Evolutionary conservation across 2,329 filamentous ascomycete species (phyloP).

Genomic region (Dothistroma pini): DNA sequence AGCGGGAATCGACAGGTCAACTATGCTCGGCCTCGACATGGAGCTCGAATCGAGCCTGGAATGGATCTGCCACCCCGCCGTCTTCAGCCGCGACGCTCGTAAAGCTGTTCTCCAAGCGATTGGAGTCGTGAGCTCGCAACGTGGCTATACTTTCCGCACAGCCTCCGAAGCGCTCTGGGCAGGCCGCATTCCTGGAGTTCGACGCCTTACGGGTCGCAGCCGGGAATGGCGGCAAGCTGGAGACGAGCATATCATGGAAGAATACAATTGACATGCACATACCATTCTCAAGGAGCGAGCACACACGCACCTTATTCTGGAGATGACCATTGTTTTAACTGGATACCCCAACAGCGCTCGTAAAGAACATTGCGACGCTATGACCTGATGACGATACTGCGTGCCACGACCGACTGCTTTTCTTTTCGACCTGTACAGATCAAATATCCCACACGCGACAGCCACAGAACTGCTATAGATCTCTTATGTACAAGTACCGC

Average conservation of each 20-base stretch:
- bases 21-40: constrained; percentile 81
- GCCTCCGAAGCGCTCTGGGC: constrained; percentile 89
- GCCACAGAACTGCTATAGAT: background rate
- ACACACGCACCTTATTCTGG: background rate
- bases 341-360: constrained; percentile 4
- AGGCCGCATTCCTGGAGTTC: constrained; percentile 73
- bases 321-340: background rate
- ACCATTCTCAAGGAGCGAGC: background rate
- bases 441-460: background rate
- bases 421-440: background rate
- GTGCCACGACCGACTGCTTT: background rate
- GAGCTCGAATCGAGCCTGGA: constrained; percentile 88
- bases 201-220: constrained; percentile 74
- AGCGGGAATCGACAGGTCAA: constrained; percentile 76
- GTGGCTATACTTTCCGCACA: constrained; percentile 89
- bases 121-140: constrained; percentile 90
- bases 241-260: constrained; percentile 19
- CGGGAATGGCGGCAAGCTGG: constrained; percentile 83
- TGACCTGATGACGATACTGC: constrained; percentile 4
- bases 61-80: constrained; percentile 96
- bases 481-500: background rate
- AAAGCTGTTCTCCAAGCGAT: constrained; percentile 97
- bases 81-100: constrained; percentile 88
- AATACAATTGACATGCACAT: constrained; percentile 1
- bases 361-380: background rate